These are phyloP conservation scores for Carex arenaria DNA, from an alignment of 202 grass and related monocot genomes.

Conservation along the genomic window DNA sequence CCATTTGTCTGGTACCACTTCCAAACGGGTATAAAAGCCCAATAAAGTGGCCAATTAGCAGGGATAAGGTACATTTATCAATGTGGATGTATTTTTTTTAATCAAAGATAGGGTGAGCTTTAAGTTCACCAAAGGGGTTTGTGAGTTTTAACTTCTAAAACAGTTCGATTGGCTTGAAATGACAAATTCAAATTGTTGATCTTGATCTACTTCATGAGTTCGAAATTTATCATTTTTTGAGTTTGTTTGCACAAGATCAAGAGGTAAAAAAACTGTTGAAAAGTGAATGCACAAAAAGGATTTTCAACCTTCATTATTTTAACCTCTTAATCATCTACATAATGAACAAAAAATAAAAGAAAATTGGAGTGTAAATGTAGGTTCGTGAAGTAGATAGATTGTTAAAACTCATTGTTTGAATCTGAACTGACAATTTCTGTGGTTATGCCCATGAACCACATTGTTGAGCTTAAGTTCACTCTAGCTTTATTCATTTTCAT, in stretches of 20 bases:
- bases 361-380: not conserved
- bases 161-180: not conserved
- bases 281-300: not conserved
- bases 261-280: not conserved
- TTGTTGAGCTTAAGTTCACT: not conserved
- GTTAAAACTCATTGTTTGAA: not conserved
- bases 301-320: not conserved
- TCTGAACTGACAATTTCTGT: not conserved
- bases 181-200: not conserved
- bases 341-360: not conserved
- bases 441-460: not conserved
- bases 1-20: constrained; percentile 60
- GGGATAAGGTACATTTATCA: constrained; percentile 49
- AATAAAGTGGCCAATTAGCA: constrained; percentile 68
- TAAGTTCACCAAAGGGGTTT: not conserved
- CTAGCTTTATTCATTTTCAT: not conserved
- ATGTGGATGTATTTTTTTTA: not conserved
- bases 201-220: not conserved
- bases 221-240: not conserved
- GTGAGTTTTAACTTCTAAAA: not conserved
- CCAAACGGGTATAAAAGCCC: constrained; percentile 49
- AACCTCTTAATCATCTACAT: not conserved
- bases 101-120: not conserved
- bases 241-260: not conserved
- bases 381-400: not conserved